A percentile compares a stretch with the other conserved stretches of the same genome.
Conservation (phyloP, 768 basidiomycete genomes). For the Suillus plorans region DNA sequence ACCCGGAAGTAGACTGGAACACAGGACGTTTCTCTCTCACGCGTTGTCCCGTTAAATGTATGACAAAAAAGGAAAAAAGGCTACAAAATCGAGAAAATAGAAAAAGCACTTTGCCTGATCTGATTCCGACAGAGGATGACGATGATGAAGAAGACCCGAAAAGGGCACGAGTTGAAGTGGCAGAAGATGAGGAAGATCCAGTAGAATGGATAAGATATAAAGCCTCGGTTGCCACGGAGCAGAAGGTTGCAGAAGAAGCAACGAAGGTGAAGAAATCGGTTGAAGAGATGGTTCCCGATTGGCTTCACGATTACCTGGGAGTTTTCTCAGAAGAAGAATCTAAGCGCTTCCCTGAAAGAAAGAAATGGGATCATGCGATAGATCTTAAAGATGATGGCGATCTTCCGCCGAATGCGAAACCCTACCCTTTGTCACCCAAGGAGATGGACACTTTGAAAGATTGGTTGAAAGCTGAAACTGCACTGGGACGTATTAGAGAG, state of each 20-base stretch:
- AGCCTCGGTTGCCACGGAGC: neutral
- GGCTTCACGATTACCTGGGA: neutral
- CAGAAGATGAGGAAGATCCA: neutral
- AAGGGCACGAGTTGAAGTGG: neutral
- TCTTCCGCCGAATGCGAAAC: too few species aligned
- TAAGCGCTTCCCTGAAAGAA: slow-evolving; percentile 1
- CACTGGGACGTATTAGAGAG: too few species aligned
- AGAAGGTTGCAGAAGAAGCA: neutral
- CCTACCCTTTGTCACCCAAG: too few species aligned
- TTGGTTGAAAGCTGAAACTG: too few species aligned
- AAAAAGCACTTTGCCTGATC: neutral
- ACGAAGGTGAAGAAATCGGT: neutral
- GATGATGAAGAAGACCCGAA: rapidly evolving
- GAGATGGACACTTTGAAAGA: too few species aligned
- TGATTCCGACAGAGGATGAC: neutral
- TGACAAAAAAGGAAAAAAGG: neutral
- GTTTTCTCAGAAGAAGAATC: slow-evolving; percentile 6
- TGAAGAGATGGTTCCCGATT: neutral
- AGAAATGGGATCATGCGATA: too few species aligned
- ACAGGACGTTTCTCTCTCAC: too few species aligned
- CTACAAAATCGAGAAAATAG: neutral
- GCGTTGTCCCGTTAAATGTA: neutral
- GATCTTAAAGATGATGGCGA: too few species aligned
- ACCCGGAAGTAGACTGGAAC: neutral
- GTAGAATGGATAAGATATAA: neutral